Base-by-base conservation (phyloP, 169 alveolate species). In the Eimeria sp. region DNA sequence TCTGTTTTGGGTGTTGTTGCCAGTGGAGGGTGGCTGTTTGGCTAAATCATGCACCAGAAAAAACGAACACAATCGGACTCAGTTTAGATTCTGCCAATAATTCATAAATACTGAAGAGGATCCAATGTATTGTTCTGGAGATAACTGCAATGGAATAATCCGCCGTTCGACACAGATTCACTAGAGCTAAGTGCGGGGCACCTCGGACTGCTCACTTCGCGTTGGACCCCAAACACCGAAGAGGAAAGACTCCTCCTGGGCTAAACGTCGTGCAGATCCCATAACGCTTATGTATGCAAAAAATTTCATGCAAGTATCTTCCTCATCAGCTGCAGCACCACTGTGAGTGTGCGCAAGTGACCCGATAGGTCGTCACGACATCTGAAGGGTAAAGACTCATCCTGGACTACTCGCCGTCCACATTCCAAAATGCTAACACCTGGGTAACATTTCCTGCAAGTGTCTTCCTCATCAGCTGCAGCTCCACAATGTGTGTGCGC, bases 351-450 rank as follows among this genome's bases (percentile, higher is more conserved):
- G 40, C 83, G 16, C 83, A 73, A 73, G 83, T 73, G 83, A 73
- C 83, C 83, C 54, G 83, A 73, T 73, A 73, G 83, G 57, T 73
- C 83, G 30, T 73, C 57, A 73, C 16, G 5, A 30, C 40, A 40
- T 40, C 57, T 34, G 40, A 34, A 34, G 40, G 40, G 40, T 34
- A 34, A 34, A 34, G 40, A 34, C 40, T 34, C 40, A 34, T 34
- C 40, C 0, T 34, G 40, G 40, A 34, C 40, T 34, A 34, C 40
- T 13, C 14, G 7, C n/a, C 22, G 57, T 30, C 20, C n/a, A 40
- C 27, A 34, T 18, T 34, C 54, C 40, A n/a, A n/a, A 73, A 73
- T 16, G 6, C 40, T 73, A 40, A 16, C 40, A 40, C 10, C 0
- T 73, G 57, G 18, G 11, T 16, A 16, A 40, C 13, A 73, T 40